These are phyloP conservation scores for Heliamphora pulchella DNA, from an alignment of 179 eudicot genomes.

Conservation along the genomic window DNA sequence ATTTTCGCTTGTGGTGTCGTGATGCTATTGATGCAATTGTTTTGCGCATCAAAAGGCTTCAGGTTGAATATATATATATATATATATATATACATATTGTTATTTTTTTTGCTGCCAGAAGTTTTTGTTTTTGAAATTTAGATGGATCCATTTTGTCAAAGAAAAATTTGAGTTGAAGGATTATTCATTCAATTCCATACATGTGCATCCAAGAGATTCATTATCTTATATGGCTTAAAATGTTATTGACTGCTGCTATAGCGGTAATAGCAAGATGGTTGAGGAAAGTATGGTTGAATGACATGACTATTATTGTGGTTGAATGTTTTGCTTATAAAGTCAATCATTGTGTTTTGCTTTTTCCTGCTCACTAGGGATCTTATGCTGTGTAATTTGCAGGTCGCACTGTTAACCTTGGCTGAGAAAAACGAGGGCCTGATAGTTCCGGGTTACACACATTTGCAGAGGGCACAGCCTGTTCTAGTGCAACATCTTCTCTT, in stretches of 20 bases:
- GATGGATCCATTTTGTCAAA: background rate
- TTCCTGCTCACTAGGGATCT: background rate
- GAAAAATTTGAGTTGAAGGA: background rate
- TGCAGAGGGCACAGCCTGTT: conserved; percentile 98
- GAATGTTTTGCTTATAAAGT: conserved; percentile 3
- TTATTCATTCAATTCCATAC: background rate
- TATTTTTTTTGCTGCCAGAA: no score
- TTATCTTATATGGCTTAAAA: background rate
- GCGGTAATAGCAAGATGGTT: no score
- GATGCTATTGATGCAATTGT: conserved; percentile 74
- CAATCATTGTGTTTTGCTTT: background rate
- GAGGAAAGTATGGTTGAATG: no score
- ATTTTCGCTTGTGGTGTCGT: conserved; percentile 95
- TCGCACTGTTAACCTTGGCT: conserved; percentile 65
- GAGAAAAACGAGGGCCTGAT: conserved; percentile 70
- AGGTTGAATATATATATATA: conserved; percentile 36
- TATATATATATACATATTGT: background rate
- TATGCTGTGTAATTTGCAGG: conserved; percentile 37
- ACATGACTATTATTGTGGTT: background rate
- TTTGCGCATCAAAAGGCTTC: conserved; percentile 50
- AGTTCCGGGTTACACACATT: conserved; percentile 96
- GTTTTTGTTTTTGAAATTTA: background rate
- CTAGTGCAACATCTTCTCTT: conserved; percentile 83
- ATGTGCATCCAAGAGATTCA: background rate
- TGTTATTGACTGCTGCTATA: background rate